Conservation (phyloP, 2,329 filamentous ascomycete genomes). For the Plenodomus biglobosus region DNA sequence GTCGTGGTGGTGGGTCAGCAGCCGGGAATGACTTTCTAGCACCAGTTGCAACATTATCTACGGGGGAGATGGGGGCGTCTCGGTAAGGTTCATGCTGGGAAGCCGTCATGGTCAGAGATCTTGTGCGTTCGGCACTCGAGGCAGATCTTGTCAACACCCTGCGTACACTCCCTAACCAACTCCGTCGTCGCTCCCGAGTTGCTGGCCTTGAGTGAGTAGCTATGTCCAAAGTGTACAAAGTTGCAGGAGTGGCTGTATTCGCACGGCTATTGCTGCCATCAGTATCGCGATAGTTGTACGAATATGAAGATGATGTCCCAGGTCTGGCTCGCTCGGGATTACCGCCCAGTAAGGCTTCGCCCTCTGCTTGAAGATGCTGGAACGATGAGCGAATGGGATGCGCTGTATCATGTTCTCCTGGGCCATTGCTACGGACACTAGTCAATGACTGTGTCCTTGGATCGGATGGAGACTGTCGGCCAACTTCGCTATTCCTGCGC, state of each 20-base stretch:
- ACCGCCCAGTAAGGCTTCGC: conserved; percentile 54
- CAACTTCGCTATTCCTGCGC: conserved; percentile 18
- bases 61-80: conserved; percentile 26
- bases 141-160: conserved; percentile 37
- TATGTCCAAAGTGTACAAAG: conserved; percentile 27
- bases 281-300: conserved; percentile 24
- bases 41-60: conserved; percentile 4
- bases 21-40: conserved; percentile 25
- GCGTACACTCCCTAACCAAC: conserved; percentile 44
- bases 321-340: conserved; percentile 38
- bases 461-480: conserved; percentile 24
- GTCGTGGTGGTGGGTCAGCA: conserved; percentile 37
- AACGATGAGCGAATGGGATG: conserved; percentile 55
- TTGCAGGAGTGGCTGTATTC: conserved; percentile 29
- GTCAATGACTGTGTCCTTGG: conserved; percentile 32
- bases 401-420: conserved; percentile 53
- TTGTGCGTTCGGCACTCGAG: conserved; percentile 30
- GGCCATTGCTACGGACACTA: conserved; percentile 43
- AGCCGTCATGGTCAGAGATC: conserved; percentile 28
- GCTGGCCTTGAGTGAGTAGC: conserved; percentile 11
- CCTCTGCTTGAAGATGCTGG: conserved; percentile 54
- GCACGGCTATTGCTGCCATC: conserved; percentile 27
- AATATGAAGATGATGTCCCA: conserved; percentile 33
- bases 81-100: conserved; percentile 33
- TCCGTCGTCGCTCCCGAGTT: conserved; percentile 33